phyloP scores from a whole-genome alignment of 2,329 filamentous ascomycete genomes.

The Penicillium polonicum region DNA sequence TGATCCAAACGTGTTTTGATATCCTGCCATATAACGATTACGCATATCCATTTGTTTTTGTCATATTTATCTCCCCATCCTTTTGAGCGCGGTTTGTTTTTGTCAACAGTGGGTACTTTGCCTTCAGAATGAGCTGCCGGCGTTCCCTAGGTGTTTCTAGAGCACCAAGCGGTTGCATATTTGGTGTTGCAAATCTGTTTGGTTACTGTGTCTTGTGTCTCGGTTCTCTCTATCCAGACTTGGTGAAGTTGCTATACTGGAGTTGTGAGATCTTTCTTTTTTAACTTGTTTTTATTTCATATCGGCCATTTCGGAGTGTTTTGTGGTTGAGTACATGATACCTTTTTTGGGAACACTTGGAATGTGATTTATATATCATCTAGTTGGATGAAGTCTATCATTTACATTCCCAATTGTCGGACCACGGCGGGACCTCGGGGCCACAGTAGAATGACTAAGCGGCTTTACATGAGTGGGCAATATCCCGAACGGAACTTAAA shows the following conservation, averaged over 20 bases:
- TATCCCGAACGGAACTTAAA: not conserved
- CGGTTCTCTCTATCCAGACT: not conserved
- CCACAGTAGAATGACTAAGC: not conserved
- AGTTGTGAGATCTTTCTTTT: slow-evolving; percentile 3
- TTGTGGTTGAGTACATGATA: slow-evolving; percentile 17
- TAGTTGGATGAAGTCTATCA: not conserved
- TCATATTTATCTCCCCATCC: slow-evolving; percentile 11
- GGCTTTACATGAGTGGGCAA: not conserved
- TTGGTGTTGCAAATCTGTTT: slow-evolving; percentile 19
- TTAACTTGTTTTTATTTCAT: not conserved
- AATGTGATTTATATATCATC: slow-evolving; percentile 8
- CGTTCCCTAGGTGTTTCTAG: slow-evolving; percentile 10
- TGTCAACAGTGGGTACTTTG: slow-evolving; percentile 11
- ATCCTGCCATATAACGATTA: slow-evolving; percentile 22
- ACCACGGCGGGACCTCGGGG: no score
- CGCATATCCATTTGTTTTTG: slow-evolving; percentile 18
- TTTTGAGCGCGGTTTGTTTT: slow-evolving; percentile 12
- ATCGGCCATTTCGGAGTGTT: slow-evolving; percentile 21
- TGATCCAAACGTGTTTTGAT: slow-evolving; percentile 1
- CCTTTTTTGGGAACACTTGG: slow-evolving; percentile 9
- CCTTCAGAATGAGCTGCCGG: slow-evolving; percentile 17
- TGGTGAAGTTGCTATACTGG: slow-evolving; percentile 1
- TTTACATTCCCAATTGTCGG: not conserved
- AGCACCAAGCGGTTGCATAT: slow-evolving; percentile 23
- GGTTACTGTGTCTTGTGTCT: not conserved